Evolutionary conservation across 139 green algal species (phyloP), one percentile per base, ranked within the genome.

Genomic region (Auxenochlorella protothecoides): DNA sequence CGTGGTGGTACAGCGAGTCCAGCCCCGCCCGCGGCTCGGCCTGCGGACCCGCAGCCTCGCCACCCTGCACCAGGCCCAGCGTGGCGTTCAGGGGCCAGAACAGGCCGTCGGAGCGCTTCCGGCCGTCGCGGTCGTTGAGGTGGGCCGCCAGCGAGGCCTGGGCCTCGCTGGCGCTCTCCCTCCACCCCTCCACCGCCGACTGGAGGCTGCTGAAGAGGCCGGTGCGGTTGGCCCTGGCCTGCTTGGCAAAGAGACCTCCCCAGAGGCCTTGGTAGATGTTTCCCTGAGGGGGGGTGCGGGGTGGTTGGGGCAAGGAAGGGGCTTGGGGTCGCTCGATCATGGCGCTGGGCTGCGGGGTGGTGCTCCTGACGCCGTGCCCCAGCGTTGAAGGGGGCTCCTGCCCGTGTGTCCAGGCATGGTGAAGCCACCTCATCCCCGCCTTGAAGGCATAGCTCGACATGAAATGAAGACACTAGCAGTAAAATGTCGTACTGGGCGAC

Each of bases 211-310:
- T 59, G 65, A 10, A 4, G 66, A n/a, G 54, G 10, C 15, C 66
- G 16, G 54, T 14, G 6, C 27, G 27, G 54, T 4, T 15, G 10
- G 13, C 53, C 14, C 54, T 14, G 4, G 52, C 10, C 70, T 9
- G 60, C 57, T 11, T 55, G n/a, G 51, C 12, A 14, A 79, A 62
- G 4, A 79, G 53, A 2, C 59, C 64, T 68, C 74, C 61, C 74
- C 74, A 79, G 7, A 79, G 59, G 51, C 68, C 74, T 10, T 55
- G 64, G 53, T 74, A 79, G 8, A 27, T 63, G 7, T 56, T 62
- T 4, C 6, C 66, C 68, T 78, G 53, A 65, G 62, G 6, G 11
- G 66, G 6, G 14, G 6, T n/a, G 8, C 4, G 53, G 8, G 53
- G 53, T 56, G 53, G 53, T 4, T 51, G 53, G 13, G 52, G 9